phyloP scores from a whole-genome alignment of 345 rosid species.

The Citrus australasica region DNA sequence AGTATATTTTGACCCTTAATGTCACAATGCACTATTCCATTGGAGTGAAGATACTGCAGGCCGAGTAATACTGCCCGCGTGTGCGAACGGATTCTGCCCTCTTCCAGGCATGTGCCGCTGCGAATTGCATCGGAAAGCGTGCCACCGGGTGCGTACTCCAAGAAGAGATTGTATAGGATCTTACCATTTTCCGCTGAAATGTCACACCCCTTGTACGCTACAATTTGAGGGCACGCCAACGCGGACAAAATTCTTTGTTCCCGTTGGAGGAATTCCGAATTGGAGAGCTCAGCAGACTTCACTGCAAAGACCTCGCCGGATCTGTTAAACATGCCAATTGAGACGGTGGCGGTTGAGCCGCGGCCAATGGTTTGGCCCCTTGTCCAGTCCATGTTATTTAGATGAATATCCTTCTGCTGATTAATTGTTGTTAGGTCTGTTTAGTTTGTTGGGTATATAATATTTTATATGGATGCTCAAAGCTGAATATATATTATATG shows the following conservation, averaged over 20 bases:
- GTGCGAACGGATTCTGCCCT: slow-evolving; percentile 35
- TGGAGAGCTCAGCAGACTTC: slow-evolving; percentile 42
- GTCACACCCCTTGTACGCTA: slow-evolving; percentile 60
- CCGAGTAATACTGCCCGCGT: slow-evolving; percentile 51
- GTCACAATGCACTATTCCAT: slow-evolving; percentile 75
- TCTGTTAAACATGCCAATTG: slow-evolving; percentile 19
- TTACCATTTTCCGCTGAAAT: slow-evolving; percentile 48
- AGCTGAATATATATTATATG: not conserved
- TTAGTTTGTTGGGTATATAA: not conserved
- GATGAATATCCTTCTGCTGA: not conserved
- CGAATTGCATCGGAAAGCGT: slow-evolving; percentile 44
- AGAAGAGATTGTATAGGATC: slow-evolving; percentile 47
- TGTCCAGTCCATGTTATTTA: slow-evolving; percentile 45
- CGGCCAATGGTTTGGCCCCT: slow-evolving; percentile 48
- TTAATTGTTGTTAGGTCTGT: not conserved
- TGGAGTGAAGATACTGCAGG: slow-evolving; percentile 47
- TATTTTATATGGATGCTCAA: not conserved
- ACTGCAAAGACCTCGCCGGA: slow-evolving; percentile 48
- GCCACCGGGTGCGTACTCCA: slow-evolving; percentile 73
- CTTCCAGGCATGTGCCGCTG: slow-evolving; percentile 40
- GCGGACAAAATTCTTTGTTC: slow-evolving; percentile 40
- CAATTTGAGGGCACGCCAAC: slow-evolving; percentile 50
- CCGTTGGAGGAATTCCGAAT: slow-evolving; percentile 32
- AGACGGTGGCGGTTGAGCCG: slow-evolving; percentile 58
- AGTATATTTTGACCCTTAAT: slow-evolving; percentile 54